Conservation (phyloP, 306 rosid genomes). For the Lagenaria siceraria region DNA sequence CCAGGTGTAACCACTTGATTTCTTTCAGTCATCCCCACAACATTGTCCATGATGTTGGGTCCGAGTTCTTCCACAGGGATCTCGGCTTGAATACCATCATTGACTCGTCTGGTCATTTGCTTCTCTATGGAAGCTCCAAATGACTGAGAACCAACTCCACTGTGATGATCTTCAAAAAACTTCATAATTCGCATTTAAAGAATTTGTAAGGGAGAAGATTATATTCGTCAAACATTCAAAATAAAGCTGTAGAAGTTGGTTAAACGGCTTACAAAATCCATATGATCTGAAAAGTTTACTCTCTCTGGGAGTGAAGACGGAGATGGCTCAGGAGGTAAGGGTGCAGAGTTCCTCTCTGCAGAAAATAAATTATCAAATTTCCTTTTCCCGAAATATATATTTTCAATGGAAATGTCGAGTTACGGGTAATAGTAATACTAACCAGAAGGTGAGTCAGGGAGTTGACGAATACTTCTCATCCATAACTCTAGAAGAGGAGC, state of each 20-base stretch:
- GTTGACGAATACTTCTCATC: conserved; percentile 42
- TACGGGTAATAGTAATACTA: conserved; percentile 5
- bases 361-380: conserved; percentile 6
- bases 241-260: not conserved
- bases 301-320: conserved; percentile 29
- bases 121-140: conserved; percentile 25
- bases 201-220: conserved; percentile 9
- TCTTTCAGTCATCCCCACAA: conserved; percentile 17
- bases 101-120: conserved; percentile 11
- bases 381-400: not conserved
- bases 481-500: conserved; percentile 49
- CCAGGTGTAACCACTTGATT: conserved; percentile 29
- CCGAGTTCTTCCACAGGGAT: conserved; percentile 20
- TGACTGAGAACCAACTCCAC: conserved; percentile 30
- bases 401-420: not conserved
- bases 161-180: conserved; percentile 41
- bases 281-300: conserved; percentile 22
- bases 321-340: conserved; percentile 45
- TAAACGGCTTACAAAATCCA: conserved; percentile 30
- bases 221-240: not conserved
- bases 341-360: conserved; percentile 39
- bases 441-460: conserved; percentile 59
- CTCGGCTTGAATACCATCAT: conserved; percentile 16
- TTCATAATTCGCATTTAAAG: conserved; percentile 21
- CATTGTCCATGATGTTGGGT: conserved; percentile 25